Base-by-base conservation (phyloP, 2,329 filamentous ascomycete species). In the Colletotrichum tropicale region DNA sequence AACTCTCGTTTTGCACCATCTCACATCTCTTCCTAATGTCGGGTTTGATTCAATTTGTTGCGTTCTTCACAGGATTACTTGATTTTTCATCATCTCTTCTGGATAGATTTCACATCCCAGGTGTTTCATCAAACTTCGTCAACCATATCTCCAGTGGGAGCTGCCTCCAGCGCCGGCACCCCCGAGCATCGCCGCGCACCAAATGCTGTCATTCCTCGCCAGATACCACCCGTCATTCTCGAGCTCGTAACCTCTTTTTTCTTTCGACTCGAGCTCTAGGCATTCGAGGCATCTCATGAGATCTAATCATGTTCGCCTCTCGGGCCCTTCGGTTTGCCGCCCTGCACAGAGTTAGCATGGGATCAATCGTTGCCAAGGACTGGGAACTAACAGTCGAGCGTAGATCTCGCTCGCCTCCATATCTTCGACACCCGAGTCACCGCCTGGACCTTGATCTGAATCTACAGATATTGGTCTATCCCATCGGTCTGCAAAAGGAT, bases 351-450 rank as follows among this genome's bases (percentile, higher is more conserved):
- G 26, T 75, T n/a, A 75, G 73, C 36, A 21, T 6, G 21, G 12
- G n/a, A 26, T 24, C 38, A 15, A 32, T 16, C 32, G 21, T 26
- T 21, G 8, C 21, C 36, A 26, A 32, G 38, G 28, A n/a, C 18
- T 28, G n/a, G 38, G 26, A 24, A 66, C 64, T 55, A 52, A 66
- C 64, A 66, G 26, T 21, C 36, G 64, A 52, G 16, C 10, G 16
- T 66, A 66, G 8, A 66, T 66, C 13, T 66, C 64, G 16, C 28
- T 36, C 13, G 64, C 38, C 26, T 66, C 64, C 38, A 55, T 21
- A 13, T 75, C 73, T 21, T 60, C 65, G 12, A 75, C 58, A 1
- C 34, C 73, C 7, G 73, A 75, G 36, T 75, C 73, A 8, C 32
- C 73, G 7, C 32, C n/a, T 9, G 36, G 32, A 9, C 56, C 43